These are phyloP conservation scores for Cladosporium austrohemisphaericum DNA, from an alignment of 2,329 filamentous ascomycete species.

Conservation along the genomic window DNA sequence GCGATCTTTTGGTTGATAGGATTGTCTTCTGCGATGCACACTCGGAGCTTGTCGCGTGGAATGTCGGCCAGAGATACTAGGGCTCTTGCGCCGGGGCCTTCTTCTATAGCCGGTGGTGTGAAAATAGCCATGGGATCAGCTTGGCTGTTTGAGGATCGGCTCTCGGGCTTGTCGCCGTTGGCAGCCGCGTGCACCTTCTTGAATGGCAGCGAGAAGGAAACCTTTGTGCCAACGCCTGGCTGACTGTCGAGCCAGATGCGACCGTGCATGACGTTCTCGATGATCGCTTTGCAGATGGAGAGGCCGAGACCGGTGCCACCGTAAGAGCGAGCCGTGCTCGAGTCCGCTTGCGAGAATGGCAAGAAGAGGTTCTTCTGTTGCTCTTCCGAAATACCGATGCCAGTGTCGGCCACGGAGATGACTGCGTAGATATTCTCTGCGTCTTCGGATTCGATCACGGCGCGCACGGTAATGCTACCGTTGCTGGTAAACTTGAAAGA, in stretches of 20 bases:
- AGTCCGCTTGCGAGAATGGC: slow-evolving; percentile 89
- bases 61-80: slow-evolving; percentile 67
- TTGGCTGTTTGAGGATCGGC: slow-evolving; percentile 28
- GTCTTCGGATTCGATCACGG: slow-evolving; percentile 67
- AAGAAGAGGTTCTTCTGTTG: slow-evolving; percentile 83
- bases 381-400: slow-evolving; percentile 82
- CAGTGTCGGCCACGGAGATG: slow-evolving; percentile 84
- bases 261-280: slow-evolving; percentile 87
- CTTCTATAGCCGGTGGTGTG: slow-evolving; percentile 46
- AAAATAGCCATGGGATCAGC: slow-evolving; percentile 56
- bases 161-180: slow-evolving; percentile 22
- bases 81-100: slow-evolving; percentile 26
- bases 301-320: slow-evolving; percentile 87
- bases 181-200: slow-evolving; percentile 66
- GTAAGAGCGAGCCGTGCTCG: slow-evolving; percentile 84
- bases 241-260: slow-evolving; percentile 77
- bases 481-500: slow-evolving; percentile 90
- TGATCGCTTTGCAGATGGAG: slow-evolving; percentile 90
- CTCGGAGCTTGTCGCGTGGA: slow-evolving; percentile 71
- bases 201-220: slow-evolving; percentile 80
- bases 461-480: slow-evolving; percentile 79
- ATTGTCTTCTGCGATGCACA: slow-evolving; percentile 95
- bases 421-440: slow-evolving; percentile 68
- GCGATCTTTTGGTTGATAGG: slow-evolving; percentile 92
- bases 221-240: slow-evolving; percentile 65